Conservation (phyloP, 2,329 filamentous ascomycete species). For the Diaporthe citriasiana region DNA sequence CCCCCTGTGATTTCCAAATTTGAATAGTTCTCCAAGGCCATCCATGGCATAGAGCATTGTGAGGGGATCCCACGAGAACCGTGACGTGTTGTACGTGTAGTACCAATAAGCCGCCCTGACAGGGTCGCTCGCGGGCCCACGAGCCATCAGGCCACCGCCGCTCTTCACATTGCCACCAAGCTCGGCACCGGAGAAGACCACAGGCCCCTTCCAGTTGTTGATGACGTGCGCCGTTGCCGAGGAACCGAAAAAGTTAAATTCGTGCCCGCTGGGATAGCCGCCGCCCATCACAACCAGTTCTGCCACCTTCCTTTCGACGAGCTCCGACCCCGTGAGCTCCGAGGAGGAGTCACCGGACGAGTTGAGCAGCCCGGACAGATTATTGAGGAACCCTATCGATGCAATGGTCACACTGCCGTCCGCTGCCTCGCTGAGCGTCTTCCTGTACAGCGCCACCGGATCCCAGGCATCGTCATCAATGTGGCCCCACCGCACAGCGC, state of each 20-base stretch:
- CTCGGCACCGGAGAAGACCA: constrained; percentile 61
- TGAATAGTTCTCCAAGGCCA: constrained; percentile 54
- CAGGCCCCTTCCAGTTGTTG: constrained; percentile 57
- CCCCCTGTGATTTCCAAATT: constrained; percentile 55
- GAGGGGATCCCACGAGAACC: constrained; percentile 59
- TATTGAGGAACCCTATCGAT: constrained; percentile 61
- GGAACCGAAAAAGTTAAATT: constrained; percentile 64
- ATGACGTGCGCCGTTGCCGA: constrained; percentile 58
- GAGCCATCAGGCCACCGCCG: constrained; percentile 53
- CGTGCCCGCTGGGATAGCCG: constrained; percentile 60
- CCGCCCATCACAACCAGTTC: constrained; percentile 69
- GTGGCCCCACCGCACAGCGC: constrained; percentile 17
- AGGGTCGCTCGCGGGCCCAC: constrained; percentile 52
- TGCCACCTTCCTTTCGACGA: constrained; percentile 60
- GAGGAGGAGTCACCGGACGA: constrained; percentile 58
- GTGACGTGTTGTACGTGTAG: constrained; percentile 53
- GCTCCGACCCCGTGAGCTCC: constrained; percentile 50
- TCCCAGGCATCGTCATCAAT: constrained; percentile 53
- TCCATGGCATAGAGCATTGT: constrained; percentile 57
- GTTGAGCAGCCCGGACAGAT: constrained; percentile 62
- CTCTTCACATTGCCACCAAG: constrained; percentile 58
- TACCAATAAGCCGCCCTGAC: constrained; percentile 56
- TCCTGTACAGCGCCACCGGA: constrained; percentile 61
- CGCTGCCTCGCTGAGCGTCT: constrained; percentile 54
- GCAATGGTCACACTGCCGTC: constrained; percentile 56